phyloP scores from a whole-genome alignment of 805 yeast species.

The Candida ficus region DNA sequence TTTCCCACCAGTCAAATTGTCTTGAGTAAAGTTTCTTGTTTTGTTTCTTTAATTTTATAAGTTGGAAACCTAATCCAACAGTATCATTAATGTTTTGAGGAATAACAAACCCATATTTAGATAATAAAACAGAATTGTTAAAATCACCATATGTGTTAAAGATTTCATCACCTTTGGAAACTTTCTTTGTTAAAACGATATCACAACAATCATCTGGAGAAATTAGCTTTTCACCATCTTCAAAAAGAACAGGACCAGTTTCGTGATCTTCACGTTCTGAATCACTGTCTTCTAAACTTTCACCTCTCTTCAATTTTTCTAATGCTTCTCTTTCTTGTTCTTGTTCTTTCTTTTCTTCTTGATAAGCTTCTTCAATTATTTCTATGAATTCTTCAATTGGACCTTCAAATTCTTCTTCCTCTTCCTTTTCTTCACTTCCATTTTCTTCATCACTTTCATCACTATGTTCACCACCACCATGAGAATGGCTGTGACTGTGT shows the following conservation, averaged over 20 bases:
- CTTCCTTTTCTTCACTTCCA: slow-evolving; percentile 14
- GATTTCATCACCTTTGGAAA: slow-evolving; percentile 51
- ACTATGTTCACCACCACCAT: too few species aligned
- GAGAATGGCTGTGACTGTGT: slow-evolving; percentile 14
- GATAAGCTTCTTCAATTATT: slow-evolving; percentile 23
- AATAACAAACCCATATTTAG: slow-evolving; percentile 75
- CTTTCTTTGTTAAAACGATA: slow-evolving; percentile 42
- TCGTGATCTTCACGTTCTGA: slow-evolving; percentile 10
- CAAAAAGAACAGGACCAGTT: slow-evolving; percentile 19
- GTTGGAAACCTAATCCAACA: slow-evolving; percentile 52
- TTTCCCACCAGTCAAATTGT: slow-evolving; percentile 46
- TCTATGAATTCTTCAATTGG: slow-evolving; percentile 27
- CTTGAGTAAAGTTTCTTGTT: slow-evolving; percentile 29
- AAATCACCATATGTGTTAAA: slow-evolving; percentile 82
- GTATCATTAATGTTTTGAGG: slow-evolving; percentile 49
- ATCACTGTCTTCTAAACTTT: neutral
- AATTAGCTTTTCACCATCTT: slow-evolving; percentile 30
- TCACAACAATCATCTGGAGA: slow-evolving; percentile 63
- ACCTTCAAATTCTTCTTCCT: slow-evolving; percentile 21
- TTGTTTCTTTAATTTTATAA: slow-evolving; percentile 30
- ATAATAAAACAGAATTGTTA: slow-evolving; percentile 57
- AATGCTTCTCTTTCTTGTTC: slow-evolving; percentile 12
- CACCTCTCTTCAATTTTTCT: slow-evolving; percentile 4
- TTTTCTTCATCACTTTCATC: slow-evolving; percentile 10
- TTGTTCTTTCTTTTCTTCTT: slow-evolving; percentile 13